Base-by-base conservation (phyloP, 1,284 basidiomycete species). In the Ganoderma boninense region DNA sequence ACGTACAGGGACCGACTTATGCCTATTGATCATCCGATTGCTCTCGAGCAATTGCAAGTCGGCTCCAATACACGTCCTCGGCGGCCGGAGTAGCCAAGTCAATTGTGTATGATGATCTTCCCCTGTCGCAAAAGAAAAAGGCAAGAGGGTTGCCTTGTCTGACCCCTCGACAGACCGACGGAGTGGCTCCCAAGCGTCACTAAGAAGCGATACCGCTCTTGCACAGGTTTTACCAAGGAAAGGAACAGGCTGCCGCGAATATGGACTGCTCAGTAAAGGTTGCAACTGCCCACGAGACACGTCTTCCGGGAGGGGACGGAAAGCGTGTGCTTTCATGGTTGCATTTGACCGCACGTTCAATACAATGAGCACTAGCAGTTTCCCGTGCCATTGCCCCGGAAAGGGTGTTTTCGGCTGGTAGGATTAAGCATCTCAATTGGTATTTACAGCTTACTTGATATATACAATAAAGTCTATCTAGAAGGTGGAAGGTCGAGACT, bases 301-400 rank as follows among this genome's bases (percentile, higher is more conserved):
- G 29, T 60, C 32, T 49, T 8, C 35, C 42, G 4, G 52, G 62
- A 63, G 66, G 38, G 18, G 14, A 49, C 44, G 43, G 46, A 29
- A 23, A 52, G 20, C 23, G 49, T 52, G 49, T 52, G 49, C 13
- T 46, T 44, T 43, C 8, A 44, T 67, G 62, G 62, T 61, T 49
- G 40, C 42, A 68, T 69, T 65, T 35, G 66, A 40, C 61, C 67
- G 67, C 69, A 62, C 64, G 63, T 59, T 46, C 59, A 66, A 66
- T 62, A 56, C 42, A 32, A 40, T 59, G 60, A 29, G 26, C 35
- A n/a, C n/a, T n/a, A n/a, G n/a, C n/a, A n/a, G n/a, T n/a, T n/a
- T n/a, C n/a, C n/a, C n/a, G n/a, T n/a, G n/a, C n/a, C n/a, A n/a
- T n/a, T n/a, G n/a, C n/a, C n/a, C n/a, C n/a, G n/a, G n/a, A n/a